Percentiles rank a stretch among this genome's conserved stretches.
Conservation (phyloP, 2,329 filamentous ascomycete genomes). For the Chalaropsis ovoidea region DNA sequence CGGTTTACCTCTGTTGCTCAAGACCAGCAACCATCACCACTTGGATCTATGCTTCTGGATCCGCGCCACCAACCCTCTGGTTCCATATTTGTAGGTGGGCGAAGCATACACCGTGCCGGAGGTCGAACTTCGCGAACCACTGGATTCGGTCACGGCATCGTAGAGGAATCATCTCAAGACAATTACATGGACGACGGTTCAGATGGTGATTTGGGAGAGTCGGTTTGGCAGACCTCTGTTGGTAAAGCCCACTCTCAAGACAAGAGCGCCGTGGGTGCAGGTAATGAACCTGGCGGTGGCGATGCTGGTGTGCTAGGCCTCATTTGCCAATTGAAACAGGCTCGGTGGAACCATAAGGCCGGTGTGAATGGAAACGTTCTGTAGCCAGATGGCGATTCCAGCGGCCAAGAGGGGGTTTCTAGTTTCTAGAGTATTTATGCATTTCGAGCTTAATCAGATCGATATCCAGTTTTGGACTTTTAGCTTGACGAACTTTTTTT, state of each 20-base stretch:
- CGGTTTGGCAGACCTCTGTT: slow-evolving; percentile 50
- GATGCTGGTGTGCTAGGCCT: slow-evolving; percentile 48
- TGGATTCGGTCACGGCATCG: neutral
- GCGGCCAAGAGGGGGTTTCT: neutral
- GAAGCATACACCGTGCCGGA: slow-evolving; percentile 41
- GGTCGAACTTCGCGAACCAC: slow-evolving; percentile 29
- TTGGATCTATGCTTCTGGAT: slow-evolving; percentile 64
- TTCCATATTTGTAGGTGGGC: slow-evolving; percentile 37
- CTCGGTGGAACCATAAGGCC: slow-evolving; percentile 42
- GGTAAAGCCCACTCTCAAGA: slow-evolving; percentile 35
- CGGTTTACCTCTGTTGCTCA: slow-evolving; percentile 42
- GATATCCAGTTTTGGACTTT: too few species aligned
- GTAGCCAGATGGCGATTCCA: neutral
- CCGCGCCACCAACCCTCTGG: slow-evolving; percentile 59
- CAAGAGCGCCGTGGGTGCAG: neutral
- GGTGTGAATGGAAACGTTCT: slow-evolving; percentile 34
- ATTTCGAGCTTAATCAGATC: too few species aligned
- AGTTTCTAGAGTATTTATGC: too few species aligned
- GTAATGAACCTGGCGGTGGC: slow-evolving; percentile 31
- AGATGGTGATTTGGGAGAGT: slow-evolving; percentile 47
- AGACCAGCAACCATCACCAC: slow-evolving; percentile 52
- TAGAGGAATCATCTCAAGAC: slow-evolving; percentile 14
- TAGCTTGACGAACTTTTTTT: too few species aligned
- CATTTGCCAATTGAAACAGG: slow-evolving; percentile 50
- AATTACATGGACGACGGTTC: slow-evolving; percentile 40